A percentile compares a stretch with the other conserved stretches of the same genome.
phyloP scores from a whole-genome alignment of 2,329 filamentous ascomycete genomes.

The Cercospora sojina region DNA sequence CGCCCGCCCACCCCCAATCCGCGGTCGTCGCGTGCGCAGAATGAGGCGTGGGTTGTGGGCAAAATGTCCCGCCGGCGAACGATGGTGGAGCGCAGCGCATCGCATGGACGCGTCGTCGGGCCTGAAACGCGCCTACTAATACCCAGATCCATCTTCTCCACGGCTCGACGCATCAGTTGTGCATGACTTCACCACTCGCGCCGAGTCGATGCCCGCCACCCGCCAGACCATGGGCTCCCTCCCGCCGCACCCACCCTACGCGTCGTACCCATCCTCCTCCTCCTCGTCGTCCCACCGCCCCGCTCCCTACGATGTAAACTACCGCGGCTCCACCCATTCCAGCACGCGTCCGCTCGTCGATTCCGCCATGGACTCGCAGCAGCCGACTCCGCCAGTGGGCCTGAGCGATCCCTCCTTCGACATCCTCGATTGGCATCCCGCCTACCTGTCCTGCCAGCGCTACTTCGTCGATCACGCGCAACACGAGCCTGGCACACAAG shows the following conservation, averaged over 20 bases:
- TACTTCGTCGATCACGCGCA: conserved; percentile 94
- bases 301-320: neutral
- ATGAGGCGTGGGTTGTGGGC: too few species aligned
- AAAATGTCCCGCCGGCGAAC: neutral
- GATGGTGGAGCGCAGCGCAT: neutral
- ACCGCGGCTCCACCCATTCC: neutral
- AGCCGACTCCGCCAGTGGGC: conserved; percentile 17
- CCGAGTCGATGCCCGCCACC: neutral
- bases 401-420: conserved; percentile 59
- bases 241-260: neutral
- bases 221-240: conserved; percentile 3
- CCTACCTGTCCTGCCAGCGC: conserved; percentile 82
- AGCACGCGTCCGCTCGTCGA: conserved; percentile 11
- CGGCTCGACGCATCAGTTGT: neutral
- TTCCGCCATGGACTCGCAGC: conserved; percentile 22
- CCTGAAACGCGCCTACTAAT: neutral
- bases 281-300: neutral
- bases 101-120: neutral
- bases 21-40: neutral
- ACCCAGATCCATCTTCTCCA: neutral
- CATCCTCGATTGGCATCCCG: conserved; percentile 89
- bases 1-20: neutral
- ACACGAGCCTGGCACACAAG: conserved; percentile 77
- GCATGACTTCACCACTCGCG: conserved; percentile 10
- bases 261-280: neutral